Evolutionary conservation across 2,329 filamentous ascomycete genomes (phyloP).

Genomic region (Xylariaceae sp.): DNA sequence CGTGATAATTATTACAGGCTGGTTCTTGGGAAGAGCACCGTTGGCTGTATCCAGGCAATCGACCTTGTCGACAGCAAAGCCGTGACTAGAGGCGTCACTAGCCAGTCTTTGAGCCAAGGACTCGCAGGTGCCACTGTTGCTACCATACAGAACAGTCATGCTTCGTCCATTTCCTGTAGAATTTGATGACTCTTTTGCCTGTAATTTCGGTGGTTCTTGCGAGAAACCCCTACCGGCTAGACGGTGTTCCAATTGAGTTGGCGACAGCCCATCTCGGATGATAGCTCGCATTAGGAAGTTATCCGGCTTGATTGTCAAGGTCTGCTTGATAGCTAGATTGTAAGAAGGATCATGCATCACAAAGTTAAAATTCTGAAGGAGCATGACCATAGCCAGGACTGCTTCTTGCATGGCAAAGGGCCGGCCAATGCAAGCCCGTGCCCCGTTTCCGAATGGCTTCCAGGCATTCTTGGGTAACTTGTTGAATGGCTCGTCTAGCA

Average conservation of each 20-base stretch:
- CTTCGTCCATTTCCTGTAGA: conserved; percentile 43
- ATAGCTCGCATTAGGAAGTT: conserved; percentile 59
- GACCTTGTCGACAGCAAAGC: conserved; percentile 61
- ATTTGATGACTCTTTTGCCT: conserved; percentile 14
- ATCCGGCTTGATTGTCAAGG: conserved; percentile 57
- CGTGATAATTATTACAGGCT: conserved; percentile 70
- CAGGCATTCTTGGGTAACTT: conserved; percentile 66
- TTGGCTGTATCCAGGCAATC: conserved; percentile 67
- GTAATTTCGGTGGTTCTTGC: conserved; percentile 19
- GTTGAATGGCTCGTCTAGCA: conserved; percentile 72
- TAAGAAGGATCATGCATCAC: conserved; percentile 61
- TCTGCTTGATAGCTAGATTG: conserved; percentile 51
- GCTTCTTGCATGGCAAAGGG: conserved; percentile 79
- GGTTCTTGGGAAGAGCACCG: conserved; percentile 62
- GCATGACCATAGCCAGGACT: conserved; percentile 60
- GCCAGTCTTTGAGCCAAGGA: conserved; percentile 69
- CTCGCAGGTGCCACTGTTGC: conserved; percentile 77
- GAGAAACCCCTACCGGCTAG: conserved; percentile 44
- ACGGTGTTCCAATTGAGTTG: conserved; percentile 53
- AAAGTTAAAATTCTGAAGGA: conserved; percentile 68
- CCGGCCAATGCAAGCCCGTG: conserved; percentile 73
- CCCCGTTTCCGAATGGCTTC: conserved; percentile 79
- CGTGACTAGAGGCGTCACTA: conserved; percentile 61
- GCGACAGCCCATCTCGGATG: conserved; percentile 51
- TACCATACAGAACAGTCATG: conserved; percentile 74